Evolutionary conservation across 2,329 filamentous ascomycete genomes (phyloP).

Genomic region (Xylaria digitata): DNA sequence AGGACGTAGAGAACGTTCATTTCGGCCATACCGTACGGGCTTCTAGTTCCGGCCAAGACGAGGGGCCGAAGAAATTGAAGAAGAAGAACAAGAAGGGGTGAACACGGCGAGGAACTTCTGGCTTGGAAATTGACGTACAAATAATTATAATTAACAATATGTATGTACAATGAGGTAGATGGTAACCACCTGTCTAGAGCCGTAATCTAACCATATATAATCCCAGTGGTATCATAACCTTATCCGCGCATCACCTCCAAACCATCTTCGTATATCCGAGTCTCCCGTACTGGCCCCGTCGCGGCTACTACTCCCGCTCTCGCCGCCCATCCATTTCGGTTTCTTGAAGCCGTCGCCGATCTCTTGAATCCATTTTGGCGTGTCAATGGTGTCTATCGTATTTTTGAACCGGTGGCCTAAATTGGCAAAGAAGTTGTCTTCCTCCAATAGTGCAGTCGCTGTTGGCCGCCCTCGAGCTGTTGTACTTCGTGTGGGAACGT

Average conservation of each 20-base stretch:
- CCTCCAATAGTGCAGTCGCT: constrained; percentile 64
- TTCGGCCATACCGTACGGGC: not conserved
- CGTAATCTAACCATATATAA: constrained; percentile 23
- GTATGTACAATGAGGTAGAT: constrained; percentile 22
- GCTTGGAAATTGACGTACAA: constrained; percentile 5
- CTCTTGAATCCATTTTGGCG: constrained; percentile 84
- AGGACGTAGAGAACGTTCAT: not conserved
- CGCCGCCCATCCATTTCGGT: constrained; percentile 79
- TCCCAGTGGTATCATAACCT: constrained; percentile 41
- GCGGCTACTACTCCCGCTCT: constrained; percentile 55
- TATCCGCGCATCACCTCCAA: constrained; percentile 61
- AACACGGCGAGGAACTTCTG: no score
- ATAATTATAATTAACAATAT: constrained; percentile 30
- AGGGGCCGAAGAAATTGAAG: no score
- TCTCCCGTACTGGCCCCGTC: constrained; percentile 46
- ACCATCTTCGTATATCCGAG: constrained; percentile 68
- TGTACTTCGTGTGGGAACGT: constrained; percentile 48
- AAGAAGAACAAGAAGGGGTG: no score
- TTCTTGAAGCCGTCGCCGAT: constrained; percentile 76
- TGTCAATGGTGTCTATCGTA: constrained; percentile 85
- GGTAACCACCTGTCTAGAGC: constrained; percentile 14
- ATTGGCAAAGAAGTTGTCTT: constrained; percentile 84
- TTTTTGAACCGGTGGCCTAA: constrained; percentile 90
- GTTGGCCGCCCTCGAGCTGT: constrained; percentile 49
- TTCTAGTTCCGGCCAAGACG: no score